Evolutionary conservation across 2,329 filamentous ascomycete species (phyloP).

Genomic region (Lachnellula suecica): DNA sequence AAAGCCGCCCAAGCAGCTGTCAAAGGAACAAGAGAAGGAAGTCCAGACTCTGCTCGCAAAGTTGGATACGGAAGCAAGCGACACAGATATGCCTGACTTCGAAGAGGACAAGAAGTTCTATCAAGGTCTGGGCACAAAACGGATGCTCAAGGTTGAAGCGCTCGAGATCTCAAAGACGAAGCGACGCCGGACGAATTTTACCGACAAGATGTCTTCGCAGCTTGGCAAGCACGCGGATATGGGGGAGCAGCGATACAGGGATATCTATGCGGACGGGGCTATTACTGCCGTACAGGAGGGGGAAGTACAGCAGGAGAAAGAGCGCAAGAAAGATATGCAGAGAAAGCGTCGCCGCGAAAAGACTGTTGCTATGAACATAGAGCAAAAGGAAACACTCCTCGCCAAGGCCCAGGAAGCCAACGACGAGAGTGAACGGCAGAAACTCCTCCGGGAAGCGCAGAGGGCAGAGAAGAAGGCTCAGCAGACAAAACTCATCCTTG

Average conservation of each 20-base stretch:
- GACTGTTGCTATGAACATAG: slow-evolving; percentile 89
- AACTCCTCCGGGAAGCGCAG: slow-evolving; percentile 81
- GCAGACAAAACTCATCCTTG: slow-evolving; percentile 82
- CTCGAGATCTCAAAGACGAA: slow-evolving; percentile 65
- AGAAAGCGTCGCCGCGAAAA: slow-evolving; percentile 94
- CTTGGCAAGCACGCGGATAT: slow-evolving; percentile 67
- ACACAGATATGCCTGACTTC: slow-evolving; percentile 53
- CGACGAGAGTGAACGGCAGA: slow-evolving; percentile 79
- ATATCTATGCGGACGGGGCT: slow-evolving; percentile 76
- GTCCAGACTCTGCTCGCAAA: slow-evolving; percentile 65
- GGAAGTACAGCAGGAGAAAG: slow-evolving; percentile 91
- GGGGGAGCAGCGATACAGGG: slow-evolving; percentile 74
- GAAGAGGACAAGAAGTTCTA: slow-evolving; percentile 50
- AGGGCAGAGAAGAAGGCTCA: slow-evolving; percentile 90
- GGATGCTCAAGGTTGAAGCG: slow-evolving; percentile 63
- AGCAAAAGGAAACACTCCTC: slow-evolving; percentile 82
- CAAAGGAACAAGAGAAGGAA: slow-evolving; percentile 64
- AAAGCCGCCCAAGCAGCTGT: slow-evolving; percentile 44
- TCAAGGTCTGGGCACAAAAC: slow-evolving; percentile 62
- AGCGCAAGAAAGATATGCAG: slow-evolving; percentile 99
- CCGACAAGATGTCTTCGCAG: slow-evolving; percentile 55
- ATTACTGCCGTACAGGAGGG: slow-evolving; percentile 85
- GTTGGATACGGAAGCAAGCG: slow-evolving; percentile 57
- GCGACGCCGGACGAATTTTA: slow-evolving; percentile 60
- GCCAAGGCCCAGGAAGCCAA: slow-evolving; percentile 75